Base-by-base conservation (phyloP, 2,329 filamentous ascomycete species). In the Penicillium corylophilum region DNA sequence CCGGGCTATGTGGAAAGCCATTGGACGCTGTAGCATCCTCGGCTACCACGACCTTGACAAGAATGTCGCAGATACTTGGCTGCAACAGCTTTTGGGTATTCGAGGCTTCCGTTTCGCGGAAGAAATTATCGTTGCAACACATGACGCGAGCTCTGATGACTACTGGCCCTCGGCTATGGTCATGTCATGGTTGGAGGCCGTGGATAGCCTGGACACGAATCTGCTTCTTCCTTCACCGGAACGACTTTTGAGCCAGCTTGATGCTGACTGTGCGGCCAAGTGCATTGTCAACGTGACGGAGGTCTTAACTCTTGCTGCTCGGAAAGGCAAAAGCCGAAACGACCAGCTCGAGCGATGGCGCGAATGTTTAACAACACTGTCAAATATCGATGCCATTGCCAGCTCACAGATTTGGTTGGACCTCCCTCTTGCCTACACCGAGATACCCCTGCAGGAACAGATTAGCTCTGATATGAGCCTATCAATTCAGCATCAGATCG, bases 1-100 rank as follows among this genome's bases (percentile, higher is more conserved):
- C 36, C 54, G 62, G 26, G 50, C 56, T 2, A 64, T 75, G 54
- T 76, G 72, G 71, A 59, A 64, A 51, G 70, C 71, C 5, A 64
- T 75, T 50, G 64, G 65, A 28, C 55, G 55, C 13, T 74, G 70
- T 46, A 64, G 63, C 44, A 64, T 75, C 18, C 63, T 72, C 26
- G 59, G 56, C 13, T 63, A 71, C 28, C 56, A 52, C 22, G 68
- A 75, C 45, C 52, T 75, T 47, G 62, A 66, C 18, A 50, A 54
- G n/a, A 48, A 59, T 2, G 54, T 67, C 26, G 50, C 71, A 20
- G 58, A 67, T 23, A 44, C 50, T 9, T 75, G 71, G 71, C 56
- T 74, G 29, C 53, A 56, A 8, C 53, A 66, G 26, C 56, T 74
- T 22, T 29, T 63, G 35, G 54, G 53, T 29, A 54, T 50, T 46